Base-by-base conservation (phyloP, 2,329 filamentous ascomycete genomes). In the Pyricularia sp. region DNA sequence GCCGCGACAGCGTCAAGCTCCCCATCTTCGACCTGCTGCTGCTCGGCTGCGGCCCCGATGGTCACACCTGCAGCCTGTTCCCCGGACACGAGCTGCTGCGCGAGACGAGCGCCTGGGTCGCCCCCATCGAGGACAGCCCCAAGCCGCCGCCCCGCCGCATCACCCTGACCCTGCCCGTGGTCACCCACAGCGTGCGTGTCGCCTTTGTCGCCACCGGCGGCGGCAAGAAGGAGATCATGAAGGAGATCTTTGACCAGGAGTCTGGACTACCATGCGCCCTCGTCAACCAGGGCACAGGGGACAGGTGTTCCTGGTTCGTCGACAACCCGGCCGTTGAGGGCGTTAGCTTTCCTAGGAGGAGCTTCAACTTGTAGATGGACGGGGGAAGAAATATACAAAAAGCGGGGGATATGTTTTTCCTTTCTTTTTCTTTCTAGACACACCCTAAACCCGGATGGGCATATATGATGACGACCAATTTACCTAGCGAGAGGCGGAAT, bases 21-120 rank as follows among this genome's bases (percentile, higher is more conserved):
- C 95, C 95, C 73, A 91, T 97, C 76, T 99, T 98, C 79, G 95
- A 99, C 78, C 87, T 99, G 68, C 85, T 99, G 69, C 87, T 99
- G 61, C 88, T 99, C 61, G 95, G 95, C 75, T 97, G 92, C 78
- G 95, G 95, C 0, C 94, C 95, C 17, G 95, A 98, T 79, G 95
- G 95, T 68, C 95, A 99, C 82, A 98, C 95, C 42, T 98, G 95
- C 88, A 95, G 91, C 74, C 84, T 99, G 68, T 99, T 99, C 84
- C 95, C 95, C 5, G 91, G 90, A 69, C 94, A 97, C 77, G 87
- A 90, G 70, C 86, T 98, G 68, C 86, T 98, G 73, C 89, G 93
- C 72, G 94, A 98, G 82, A 87, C 87, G 50, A 90, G 89, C 75
- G 93, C 94, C 68, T 99, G 95, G 95, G 93, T 98, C 63, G 90